Base-by-base conservation (phyloP, 805 yeast species). In the Lipomyces yamadae region DNA sequence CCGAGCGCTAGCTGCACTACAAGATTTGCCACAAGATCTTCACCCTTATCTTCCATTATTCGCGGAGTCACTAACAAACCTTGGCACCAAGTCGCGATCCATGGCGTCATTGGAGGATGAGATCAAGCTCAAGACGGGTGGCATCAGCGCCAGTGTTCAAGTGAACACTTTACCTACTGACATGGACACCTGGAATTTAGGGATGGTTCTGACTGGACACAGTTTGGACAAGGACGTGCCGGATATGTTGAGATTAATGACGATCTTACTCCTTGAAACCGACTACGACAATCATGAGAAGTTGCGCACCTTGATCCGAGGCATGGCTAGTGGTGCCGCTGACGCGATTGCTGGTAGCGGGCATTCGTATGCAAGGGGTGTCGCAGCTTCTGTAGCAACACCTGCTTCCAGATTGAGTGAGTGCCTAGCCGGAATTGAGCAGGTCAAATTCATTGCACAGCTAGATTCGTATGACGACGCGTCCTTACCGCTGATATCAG, bases 341-440 rank as follows among this genome's bases (percentile, higher is more conserved):
- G 88, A 93, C 73, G 81, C 84, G 5, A 86, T 95, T 61, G 93
- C 97, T 8, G 95, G 93, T 65, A 81, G 89, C 64, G 99, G 99
- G 0, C 98, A 95, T 75, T 80, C 88, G 1, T 93, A 84, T 78
- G 97, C 98, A 2, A 83, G 86, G 71, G 81, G 86, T 4, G 84
- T 81, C 72, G 88, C 96, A 1, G 81, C 85, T 32, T 83, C 97
- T 0, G 82, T 84, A 35, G 77, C 92, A 2, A 86, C 92, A 1
- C 79, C 84, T 0, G 81, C 86, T 24, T 86, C 85, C 62, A 82
- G 86, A 4, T 81, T 92, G 24, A 81, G 81, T 62, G 96, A 94
- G 73, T 74, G 80, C 8, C 77, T 92, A 15, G 78, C 83, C 45
- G 98, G 98, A n/a, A 80, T 95, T 61, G 84, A 85, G 56, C 97